Evolutionary conservation across 345 rosid species (phyloP), one percentile per base, ranked within the genome.

Genomic region (Linum trigynum): DNA sequence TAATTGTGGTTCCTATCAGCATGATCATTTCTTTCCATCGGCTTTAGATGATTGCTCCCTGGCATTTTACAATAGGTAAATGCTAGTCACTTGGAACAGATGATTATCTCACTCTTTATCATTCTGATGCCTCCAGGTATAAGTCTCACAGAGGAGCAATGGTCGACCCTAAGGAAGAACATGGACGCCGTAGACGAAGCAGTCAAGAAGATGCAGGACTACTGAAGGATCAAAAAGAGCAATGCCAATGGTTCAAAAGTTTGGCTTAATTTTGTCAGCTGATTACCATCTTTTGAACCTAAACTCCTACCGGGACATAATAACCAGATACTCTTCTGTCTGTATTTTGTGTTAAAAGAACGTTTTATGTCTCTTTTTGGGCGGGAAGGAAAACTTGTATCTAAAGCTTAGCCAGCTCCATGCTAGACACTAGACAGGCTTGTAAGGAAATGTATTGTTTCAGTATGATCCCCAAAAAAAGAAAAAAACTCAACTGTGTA

Each of bases 111-210:
- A 3, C 1, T 17, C 38, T 10, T 10, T 10, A 58, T 51, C n/a
- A 36, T 3, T 72, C 62, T 17, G 57, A 14, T 66, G 3, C 70
- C 23, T 63, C 3, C 81, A 92, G 98, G 98, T 57, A 92, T 90
- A 77, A 85, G 96, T 75, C 77, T 92, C 80, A 85, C 88, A 1
- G 89, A 80, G 73, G 96, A 92, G 11, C 98, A 92, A 57, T 92
- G 98, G 98, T 68, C 83, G 16, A 62, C 60, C 17, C 79, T 92
- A 14, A 80, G 72, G 71, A 81, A 79, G 78, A 89, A 78, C 57
- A 73, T 89, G 48, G 76, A 92, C 42, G 84, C 86, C 55, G 80
- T 92, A 55, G 89, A 92, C 65, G 66, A 83, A 61, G 97, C 97
- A 60, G 72, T 90, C 63, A 71, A 65, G 80, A 81, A 83, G 79